Conservation (phyloP, 176 grass and related monocot genomes). For the Thinopyrum elongatum region DNA sequence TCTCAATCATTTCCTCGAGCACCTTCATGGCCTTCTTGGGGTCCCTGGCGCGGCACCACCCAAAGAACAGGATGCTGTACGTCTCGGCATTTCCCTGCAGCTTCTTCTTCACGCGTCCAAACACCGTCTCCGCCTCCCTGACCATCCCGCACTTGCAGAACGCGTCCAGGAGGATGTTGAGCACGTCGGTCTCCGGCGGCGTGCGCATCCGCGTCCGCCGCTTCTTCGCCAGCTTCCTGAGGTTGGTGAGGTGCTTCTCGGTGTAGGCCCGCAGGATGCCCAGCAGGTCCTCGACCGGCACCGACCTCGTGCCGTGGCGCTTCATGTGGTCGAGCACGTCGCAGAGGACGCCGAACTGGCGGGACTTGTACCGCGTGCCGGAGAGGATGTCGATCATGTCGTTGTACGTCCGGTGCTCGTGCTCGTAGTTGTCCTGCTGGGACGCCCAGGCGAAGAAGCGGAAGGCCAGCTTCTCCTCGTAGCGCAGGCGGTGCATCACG, state of each 20-base stretch:
- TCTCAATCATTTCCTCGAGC: constrained; percentile 84
- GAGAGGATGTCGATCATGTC: constrained; percentile 89
- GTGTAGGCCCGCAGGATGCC: constrained; percentile 63
- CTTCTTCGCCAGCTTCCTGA: constrained; percentile 82
- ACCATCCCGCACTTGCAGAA: constrained; percentile 90
- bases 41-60: constrained; percentile 78
- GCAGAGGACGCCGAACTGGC: constrained; percentile 79
- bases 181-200: constrained; percentile 62
- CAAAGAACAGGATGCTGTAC: constrained; percentile 73
- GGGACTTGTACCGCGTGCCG: constrained; percentile 80
- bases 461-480: constrained; percentile 91
- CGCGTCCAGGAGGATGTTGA: constrained; percentile 82
- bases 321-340: constrained; percentile 90
- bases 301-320: constrained; percentile 40
- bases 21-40: constrained; percentile 83
- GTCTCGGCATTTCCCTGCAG: constrained; percentile 64
- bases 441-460: constrained; percentile 77
- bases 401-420: constrained; percentile 65
- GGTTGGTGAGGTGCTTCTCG: constrained; percentile 67
- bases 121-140: constrained; percentile 64
- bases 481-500: constrained; percentile 65
- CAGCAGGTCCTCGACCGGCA: constrained; percentile 58
- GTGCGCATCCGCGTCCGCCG: constrained; percentile 58
- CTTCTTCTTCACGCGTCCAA: constrained; percentile 60
- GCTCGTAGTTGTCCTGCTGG: constrained; percentile 58